phyloP scores from a whole-genome alignment of 2,329 filamentous ascomycete species.

The Capronia epimyces region DNA sequence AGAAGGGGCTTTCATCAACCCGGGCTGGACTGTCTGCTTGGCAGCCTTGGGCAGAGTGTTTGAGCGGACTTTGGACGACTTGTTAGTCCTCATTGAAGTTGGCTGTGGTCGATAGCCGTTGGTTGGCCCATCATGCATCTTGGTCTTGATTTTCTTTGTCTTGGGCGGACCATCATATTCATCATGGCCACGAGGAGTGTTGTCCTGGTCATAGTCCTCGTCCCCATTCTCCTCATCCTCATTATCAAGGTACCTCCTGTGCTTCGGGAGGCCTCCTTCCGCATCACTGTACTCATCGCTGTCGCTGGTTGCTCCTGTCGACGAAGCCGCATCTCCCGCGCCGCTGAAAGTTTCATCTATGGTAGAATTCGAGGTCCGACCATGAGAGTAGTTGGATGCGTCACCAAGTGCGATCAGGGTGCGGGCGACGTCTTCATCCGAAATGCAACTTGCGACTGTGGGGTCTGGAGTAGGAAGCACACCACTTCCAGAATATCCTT shows the following conservation, averaged over 20 bases:
- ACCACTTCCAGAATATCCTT: conserved; percentile 45
- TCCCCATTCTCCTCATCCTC: conserved; percentile 49
- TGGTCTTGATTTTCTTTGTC: conserved; percentile 51
- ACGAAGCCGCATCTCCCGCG: conserved; percentile 76
- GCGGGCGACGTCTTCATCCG: conserved; percentile 94
- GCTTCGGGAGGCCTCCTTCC: conserved; percentile 51
- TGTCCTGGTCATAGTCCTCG: conserved; percentile 51
- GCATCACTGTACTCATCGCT: conserved; percentile 58
- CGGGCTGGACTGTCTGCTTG: conserved; percentile 43
- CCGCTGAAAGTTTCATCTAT: conserved; percentile 91
- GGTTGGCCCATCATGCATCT: conserved; percentile 31
- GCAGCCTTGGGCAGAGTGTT: conserved; percentile 36
- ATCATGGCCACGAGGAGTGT: conserved; percentile 42
- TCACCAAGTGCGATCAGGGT: conserved; percentile 95
- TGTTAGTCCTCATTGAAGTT: conserved; percentile 27
- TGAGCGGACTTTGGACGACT: conserved; percentile 34
- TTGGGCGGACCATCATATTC: conserved; percentile 39
- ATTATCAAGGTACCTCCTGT: conserved; percentile 50
- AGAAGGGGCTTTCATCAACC: conserved; percentile 33
- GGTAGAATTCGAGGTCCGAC: conserved; percentile 86
- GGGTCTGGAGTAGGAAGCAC: conserved; percentile 90
- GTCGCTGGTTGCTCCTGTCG: conserved; percentile 77
- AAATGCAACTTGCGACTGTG: conserved; percentile 95
- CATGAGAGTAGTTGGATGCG: conserved; percentile 87
- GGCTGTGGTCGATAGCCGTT: conserved; percentile 21